A percentile compares a stretch with the other conserved stretches of the same genome.
Conservation (phyloP, 192 early-diverging fungal species). For the Backusella psychrophila region DNA sequence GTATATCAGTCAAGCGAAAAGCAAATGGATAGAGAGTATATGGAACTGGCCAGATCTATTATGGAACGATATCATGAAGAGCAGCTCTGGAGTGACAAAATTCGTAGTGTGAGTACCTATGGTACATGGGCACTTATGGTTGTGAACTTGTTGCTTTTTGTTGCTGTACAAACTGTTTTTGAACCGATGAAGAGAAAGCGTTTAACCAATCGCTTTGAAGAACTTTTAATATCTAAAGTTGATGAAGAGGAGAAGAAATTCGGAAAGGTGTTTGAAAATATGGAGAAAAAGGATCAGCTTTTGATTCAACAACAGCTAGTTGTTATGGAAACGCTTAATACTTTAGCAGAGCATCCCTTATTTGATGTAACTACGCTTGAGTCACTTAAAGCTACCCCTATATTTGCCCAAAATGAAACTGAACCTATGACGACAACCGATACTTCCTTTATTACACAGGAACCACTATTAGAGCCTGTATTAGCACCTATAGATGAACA, state of each 20-base stretch:
- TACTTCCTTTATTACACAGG: background rate
- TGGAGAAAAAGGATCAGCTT: constrained; percentile 38
- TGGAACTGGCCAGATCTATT: constrained; percentile 63
- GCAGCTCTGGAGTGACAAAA: constrained; percentile 86
- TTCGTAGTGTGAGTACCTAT: constrained; percentile 71
- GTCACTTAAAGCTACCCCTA: background rate
- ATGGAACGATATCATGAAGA: constrained; percentile 81
- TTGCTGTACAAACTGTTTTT: constrained; percentile 70
- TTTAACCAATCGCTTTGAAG: constrained; percentile 68
- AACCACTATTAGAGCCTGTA: background rate
- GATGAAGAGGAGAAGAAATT: constrained; percentile 42
- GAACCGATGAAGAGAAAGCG: constrained; percentile 69
- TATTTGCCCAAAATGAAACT: background rate
- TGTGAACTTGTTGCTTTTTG: constrained; percentile 64
- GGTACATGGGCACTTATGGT: constrained; percentile 72
- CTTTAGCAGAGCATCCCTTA: background rate
- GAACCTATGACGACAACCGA: background rate
- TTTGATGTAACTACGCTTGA: background rate
- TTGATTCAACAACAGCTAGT: constrained; percentile 32
- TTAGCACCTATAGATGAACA: background rate
- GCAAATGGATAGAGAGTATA: constrained; percentile 62
- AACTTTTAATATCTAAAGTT: constrained; percentile 45
- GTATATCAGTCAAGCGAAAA: constrained; percentile 55
- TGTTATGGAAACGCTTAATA: constrained; percentile 21
- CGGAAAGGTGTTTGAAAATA: constrained; percentile 25